Percentiles rank a stretch among this genome's conserved stretches.
Evolutionary conservation across 2,329 filamentous ascomycete genomes (phyloP).

Genomic region (Alternaria arbusti): DNA sequence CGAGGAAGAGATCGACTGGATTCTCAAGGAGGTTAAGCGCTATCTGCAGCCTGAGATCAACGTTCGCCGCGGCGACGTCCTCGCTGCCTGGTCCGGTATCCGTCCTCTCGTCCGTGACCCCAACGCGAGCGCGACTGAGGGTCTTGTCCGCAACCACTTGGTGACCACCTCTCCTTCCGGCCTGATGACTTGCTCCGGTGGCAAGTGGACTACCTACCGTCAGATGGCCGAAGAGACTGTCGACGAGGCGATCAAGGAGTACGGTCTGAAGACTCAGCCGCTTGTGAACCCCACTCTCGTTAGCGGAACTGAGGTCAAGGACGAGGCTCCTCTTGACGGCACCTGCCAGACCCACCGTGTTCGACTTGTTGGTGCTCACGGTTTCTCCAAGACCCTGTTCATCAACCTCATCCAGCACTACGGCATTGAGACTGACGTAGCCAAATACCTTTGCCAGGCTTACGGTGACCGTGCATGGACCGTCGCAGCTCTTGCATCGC

Average conservation of each 20-base stretch:
- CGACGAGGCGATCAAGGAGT: slow-evolving; percentile 76
- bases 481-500: slow-evolving; percentile 78
- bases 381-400: slow-evolving; percentile 88
- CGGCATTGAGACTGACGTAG: slow-evolving; percentile 88
- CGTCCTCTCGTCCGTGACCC: slow-evolving; percentile 86
- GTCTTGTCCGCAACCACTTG: slow-evolving; percentile 85
- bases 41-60: slow-evolving; percentile 86
- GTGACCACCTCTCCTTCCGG: slow-evolving; percentile 81
- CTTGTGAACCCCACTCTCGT: slow-evolving; percentile 69
- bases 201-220: slow-evolving; percentile 92
- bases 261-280: slow-evolving; percentile 65
- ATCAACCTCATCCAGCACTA: slow-evolving; percentile 96
- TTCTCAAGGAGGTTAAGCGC: slow-evolving; percentile 79
- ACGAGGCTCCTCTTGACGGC: slow-evolving; percentile 73
- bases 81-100: slow-evolving; percentile 89
- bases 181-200: slow-evolving; percentile 82
- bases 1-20: slow-evolving; percentile 88
- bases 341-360: slow-evolving; percentile 84
- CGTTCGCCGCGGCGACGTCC: slow-evolving; percentile 83
- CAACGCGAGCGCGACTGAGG: slow-evolving; percentile 83
- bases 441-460: slow-evolving; percentile 82
- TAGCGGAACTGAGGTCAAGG: slow-evolving; percentile 74
- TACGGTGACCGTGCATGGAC: slow-evolving; percentile 95
- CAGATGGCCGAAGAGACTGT: slow-evolving; percentile 93
- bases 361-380: slow-evolving; percentile 81